A percentile compares a stretch with the other conserved stretches of the same genome.
Conservation (phyloP, 768 basidiomycete species). For the Hirschioporus abietinus region DNA sequence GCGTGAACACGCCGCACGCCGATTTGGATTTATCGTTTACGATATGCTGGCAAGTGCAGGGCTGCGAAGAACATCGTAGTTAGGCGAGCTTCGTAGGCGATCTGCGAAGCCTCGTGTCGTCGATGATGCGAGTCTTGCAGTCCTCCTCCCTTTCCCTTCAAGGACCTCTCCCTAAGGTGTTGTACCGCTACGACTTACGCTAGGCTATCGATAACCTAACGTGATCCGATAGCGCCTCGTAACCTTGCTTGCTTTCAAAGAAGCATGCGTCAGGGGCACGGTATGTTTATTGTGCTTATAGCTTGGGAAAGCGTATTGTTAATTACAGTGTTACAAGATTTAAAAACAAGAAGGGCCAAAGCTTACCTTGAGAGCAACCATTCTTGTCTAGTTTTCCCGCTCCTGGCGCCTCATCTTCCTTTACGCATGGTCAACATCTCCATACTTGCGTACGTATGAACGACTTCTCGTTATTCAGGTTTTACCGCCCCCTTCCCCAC, state of each 20-base stretch:
- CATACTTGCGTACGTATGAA: background rate
- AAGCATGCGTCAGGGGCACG: background rate
- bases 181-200: background rate
- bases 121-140: background rate
- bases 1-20: background rate
- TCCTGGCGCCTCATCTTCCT: background rate
- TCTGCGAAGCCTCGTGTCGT: background rate
- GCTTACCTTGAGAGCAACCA: background rate
- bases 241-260: background rate
- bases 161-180: background rate
- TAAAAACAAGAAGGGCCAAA: background rate
- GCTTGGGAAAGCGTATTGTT: background rate
- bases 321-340: background rate
- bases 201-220: background rate
- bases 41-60: background rate
- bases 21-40: background rate
- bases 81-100: background rate
- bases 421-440: background rate
- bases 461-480: background rate
- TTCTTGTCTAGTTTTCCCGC: background rate
- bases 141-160: background rate
- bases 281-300: background rate
- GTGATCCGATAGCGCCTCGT: background rate
- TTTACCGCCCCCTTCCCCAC: background rate
- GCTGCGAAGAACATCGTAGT: background rate